A percentile compares a stretch with the other conserved stretches of the same genome.
Evolutionary conservation across 176 grass and related monocot species (phyloP).

Genomic region (Musa troglodytarum): DNA sequence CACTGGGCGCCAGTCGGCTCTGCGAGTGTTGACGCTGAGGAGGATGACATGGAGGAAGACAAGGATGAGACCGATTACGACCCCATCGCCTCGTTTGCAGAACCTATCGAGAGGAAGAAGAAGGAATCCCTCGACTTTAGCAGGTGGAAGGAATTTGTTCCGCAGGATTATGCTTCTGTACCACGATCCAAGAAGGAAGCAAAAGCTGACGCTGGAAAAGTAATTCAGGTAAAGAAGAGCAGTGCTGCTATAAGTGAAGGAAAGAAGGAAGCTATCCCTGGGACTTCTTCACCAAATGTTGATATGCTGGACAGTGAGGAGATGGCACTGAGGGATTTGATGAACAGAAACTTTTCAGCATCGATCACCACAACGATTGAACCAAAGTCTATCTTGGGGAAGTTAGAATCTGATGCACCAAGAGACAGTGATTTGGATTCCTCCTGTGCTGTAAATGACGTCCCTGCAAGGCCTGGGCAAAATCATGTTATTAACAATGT

Average conservation of each 20-base stretch:
- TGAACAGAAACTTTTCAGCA: background rate
- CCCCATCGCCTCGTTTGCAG: slow-evolving; percentile 5
- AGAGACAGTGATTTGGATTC: background rate
- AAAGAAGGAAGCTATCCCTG: slow-evolving; percentile 1
- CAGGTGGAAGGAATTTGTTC: slow-evolving; percentile 46
- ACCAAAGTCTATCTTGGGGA: background rate
- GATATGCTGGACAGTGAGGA: slow-evolving; percentile 19
- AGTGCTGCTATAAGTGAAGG: background rate
- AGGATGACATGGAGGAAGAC: slow-evolving; percentile 42
- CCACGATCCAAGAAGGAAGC: slow-evolving; percentile 19
- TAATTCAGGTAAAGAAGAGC: slow-evolving; percentile 10
- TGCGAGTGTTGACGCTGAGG: slow-evolving; percentile 14
- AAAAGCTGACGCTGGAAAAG: slow-evolving; percentile 21
- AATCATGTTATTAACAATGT: background rate
- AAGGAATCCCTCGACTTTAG: slow-evolving; percentile 78
- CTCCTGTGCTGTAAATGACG: background rate
- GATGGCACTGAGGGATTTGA: background rate
- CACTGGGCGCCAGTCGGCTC: slow-evolving; percentile 40
- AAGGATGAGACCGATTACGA: slow-evolving; percentile 45
- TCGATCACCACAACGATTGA: background rate
- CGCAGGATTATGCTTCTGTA: slow-evolving; percentile 15
- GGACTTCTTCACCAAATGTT: slow-evolving; percentile 1
- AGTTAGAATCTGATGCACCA: background rate
- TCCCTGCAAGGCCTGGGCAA: background rate
- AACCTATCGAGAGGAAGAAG: slow-evolving; percentile 62